A percentile compares a stretch with the other conserved stretches of the same genome.
phyloP scores from a whole-genome alignment of 176 grass and related monocot species.

The Carex pumila region DNA sequence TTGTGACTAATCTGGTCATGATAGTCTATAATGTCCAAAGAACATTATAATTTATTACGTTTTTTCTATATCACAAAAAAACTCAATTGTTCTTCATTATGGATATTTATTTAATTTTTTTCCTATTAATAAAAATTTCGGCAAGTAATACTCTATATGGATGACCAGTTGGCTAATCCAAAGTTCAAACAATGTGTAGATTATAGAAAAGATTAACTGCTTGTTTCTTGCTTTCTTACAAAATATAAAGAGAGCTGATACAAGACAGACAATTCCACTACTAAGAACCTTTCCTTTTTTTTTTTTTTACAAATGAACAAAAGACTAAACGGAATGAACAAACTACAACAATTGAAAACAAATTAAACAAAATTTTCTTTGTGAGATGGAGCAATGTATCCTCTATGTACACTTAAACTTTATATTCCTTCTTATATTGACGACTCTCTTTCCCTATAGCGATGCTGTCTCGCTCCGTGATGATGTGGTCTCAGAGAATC shows the following conservation, averaged over 20 bases:
- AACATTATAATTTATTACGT: too few species aligned
- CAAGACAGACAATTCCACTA: background rate
- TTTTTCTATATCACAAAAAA: too few species aligned
- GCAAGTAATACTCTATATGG: too few species aligned
- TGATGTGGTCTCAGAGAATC: constrained; percentile 29
- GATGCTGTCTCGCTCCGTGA: constrained; percentile 29
- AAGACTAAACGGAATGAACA: background rate
- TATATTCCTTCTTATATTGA: background rate
- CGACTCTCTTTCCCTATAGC: constrained; percentile 9
- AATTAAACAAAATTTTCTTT: background rate
- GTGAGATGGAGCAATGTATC: background rate
- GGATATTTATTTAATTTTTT: too few species aligned
- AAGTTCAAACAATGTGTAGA: background rate
- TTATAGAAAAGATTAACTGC: background rate
- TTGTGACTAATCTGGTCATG: too few species aligned
- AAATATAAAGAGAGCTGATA: background rate
- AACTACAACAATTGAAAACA: background rate
- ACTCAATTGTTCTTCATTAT: too few species aligned
- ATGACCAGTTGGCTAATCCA: background rate
- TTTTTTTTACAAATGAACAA: background rate
- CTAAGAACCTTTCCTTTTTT: background rate
- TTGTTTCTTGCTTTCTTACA: background rate
- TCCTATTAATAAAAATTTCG: too few species aligned
- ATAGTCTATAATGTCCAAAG: too few species aligned
- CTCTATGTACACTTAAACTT: background rate